Conservation (phyloP, 768 basidiomycete genomes). For the Tricholoma terreum region DNA sequence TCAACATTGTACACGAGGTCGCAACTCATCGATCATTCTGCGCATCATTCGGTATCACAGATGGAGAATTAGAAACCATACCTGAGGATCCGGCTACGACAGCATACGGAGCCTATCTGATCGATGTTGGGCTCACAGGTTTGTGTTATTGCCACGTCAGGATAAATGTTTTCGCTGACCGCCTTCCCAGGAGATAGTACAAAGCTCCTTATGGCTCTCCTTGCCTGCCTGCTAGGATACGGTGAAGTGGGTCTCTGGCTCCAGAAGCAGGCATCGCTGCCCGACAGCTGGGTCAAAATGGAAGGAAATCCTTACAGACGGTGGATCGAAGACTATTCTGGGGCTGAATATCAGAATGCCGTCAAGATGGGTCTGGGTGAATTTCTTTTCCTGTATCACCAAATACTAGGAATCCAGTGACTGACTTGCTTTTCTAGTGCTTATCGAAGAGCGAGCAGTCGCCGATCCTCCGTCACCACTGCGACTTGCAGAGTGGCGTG, state of each 20-base stretch:
- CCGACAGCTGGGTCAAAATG: conserved; percentile 52
- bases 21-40: conserved; percentile 72
- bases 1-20: conserved; percentile 66
- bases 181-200: conserved; percentile 55
- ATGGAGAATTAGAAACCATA: conserved; percentile 56
- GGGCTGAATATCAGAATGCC: conserved; percentile 65
- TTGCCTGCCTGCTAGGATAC: conserved; percentile 87
- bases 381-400: conserved; percentile 19
- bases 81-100: conserved; percentile 70
- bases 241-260: conserved; percentile 91
- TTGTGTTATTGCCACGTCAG: conserved; percentile 4
- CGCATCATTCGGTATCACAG: conserved; percentile 61
- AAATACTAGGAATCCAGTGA: background rate
- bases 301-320: conserved; percentile 70
- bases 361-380: conserved; percentile 72
- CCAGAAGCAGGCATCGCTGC: conserved; percentile 47
- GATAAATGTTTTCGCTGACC: background rate
- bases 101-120: conserved; percentile 84
- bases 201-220: conserved; percentile 74
- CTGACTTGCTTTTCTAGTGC: conserved; percentile 40
- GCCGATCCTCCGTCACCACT: conserved; percentile 59
- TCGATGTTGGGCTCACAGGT: conserved; percentile 77
- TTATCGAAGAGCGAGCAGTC: conserved; percentile 65
- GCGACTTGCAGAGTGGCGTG: conserved; percentile 62
- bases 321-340: conserved; percentile 82